These are phyloP conservation scores for Darksidea phi DNA, from an alignment of 495 filamentous ascomycete genomes.

Conservation along the genomic window DNA sequence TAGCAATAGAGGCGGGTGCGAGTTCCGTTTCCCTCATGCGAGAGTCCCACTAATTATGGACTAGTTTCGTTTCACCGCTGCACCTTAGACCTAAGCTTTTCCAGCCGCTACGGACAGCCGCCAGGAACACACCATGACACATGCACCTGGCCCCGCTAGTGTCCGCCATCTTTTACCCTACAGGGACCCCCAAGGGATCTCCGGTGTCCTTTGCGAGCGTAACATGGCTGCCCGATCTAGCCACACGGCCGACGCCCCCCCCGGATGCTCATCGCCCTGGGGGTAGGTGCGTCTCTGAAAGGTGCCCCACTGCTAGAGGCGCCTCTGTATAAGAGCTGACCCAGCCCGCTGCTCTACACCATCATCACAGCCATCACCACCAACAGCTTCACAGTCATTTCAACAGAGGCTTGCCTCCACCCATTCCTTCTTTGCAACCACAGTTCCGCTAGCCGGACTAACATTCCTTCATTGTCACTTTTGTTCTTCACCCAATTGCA, in stretches of 20 bases:
- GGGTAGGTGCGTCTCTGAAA: constrained; percentile 7
- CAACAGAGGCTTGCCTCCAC: constrained; percentile 15
- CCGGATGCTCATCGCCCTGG: constrained; percentile 4
- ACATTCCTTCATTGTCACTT: constrained; percentile 13
- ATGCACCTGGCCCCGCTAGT: constrained; percentile 18
- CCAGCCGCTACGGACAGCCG: constrained; percentile 15
- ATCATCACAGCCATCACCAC: not conserved
- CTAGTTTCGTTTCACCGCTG: constrained; percentile 30
- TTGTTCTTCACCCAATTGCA: not conserved
- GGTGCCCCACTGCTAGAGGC: not conserved
- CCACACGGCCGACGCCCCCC: not conserved
- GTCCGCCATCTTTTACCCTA: constrained; percentile 18
- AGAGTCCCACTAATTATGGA: constrained; percentile 15
- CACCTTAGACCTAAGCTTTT: constrained; percentile 25
- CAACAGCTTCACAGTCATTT: constrained; percentile 2
- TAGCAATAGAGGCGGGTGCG: not conserved
- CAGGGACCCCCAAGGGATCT: constrained; percentile 15
- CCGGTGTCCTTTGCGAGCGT: constrained; percentile 4
- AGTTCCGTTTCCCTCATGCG: not conserved
- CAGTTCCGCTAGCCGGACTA: constrained; percentile 11
- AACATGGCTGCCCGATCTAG: not conserved
- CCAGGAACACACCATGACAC: constrained; percentile 19
- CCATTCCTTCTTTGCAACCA: constrained; percentile 10
- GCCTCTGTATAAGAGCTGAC: not conserved
- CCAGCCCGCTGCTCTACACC: not conserved